Percentiles rank a stretch among this genome's conserved stretches.
Conservation (phyloP, 108 stramenopile species). For the Heterococcus sp. region DNA sequence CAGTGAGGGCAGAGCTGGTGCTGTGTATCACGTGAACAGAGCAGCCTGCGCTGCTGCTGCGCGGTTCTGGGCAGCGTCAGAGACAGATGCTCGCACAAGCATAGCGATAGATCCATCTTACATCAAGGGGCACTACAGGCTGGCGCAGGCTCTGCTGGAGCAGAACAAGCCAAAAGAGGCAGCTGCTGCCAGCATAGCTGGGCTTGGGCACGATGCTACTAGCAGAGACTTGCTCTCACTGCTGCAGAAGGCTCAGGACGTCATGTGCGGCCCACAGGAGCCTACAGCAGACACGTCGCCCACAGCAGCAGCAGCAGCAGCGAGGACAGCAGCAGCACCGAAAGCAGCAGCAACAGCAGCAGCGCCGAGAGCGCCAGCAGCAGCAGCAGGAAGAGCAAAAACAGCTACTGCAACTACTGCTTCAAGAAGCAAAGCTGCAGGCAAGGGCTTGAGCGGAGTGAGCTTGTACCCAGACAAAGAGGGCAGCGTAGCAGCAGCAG, state of each 20-base stretch:
- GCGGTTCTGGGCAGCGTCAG: conserved; percentile 6
- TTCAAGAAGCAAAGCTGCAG: no score
- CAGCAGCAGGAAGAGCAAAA: neutral
- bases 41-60: conserved; percentile 4
- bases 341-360: neutral
- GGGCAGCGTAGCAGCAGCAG: neutral
- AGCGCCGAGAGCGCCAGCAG: neutral
- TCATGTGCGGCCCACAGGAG: no score
- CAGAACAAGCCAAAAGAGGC: neutral
- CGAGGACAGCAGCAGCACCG: neutral
- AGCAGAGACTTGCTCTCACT: no score
- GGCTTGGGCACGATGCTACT: no score
- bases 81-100: neutral
- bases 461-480: neutral
- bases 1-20: neutral
- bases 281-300: no score
- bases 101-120: conserved; percentile 1
- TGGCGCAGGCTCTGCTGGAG: conserved; percentile 15
- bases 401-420: neutral
- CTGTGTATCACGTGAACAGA: neutral
- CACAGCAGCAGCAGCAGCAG: no score
- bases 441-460: neutral
- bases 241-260: no score
- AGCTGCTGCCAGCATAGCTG: conserved; percentile 7
- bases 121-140: conserved; percentile 11